A percentile compares a stretch with the other conserved stretches of the same genome.
phyloP scores from a whole-genome alignment of 805 yeast genomes.

The Yarrowia hollandica region DNA sequence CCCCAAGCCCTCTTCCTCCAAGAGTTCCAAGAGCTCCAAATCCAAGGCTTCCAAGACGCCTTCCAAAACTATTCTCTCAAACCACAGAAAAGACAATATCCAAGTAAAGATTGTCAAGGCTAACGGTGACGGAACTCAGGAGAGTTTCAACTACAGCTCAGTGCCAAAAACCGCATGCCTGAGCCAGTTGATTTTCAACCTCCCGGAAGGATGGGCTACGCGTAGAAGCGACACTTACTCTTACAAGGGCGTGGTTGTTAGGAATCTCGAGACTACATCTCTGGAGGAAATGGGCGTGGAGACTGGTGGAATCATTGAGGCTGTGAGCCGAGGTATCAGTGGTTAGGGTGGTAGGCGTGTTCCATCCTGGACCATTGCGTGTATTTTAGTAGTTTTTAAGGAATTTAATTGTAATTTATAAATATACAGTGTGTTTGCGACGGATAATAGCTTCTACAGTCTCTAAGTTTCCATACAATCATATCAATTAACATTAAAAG shows the following conservation, averaged over 20 bases:
- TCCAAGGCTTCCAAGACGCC: neutral
- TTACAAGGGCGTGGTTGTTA: neutral
- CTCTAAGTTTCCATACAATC: neutral
- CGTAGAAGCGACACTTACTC: neutral
- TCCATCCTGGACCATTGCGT: no score
- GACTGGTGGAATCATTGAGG: neutral
- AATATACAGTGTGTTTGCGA: neutral
- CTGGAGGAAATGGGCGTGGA: neutral
- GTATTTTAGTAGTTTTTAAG: constrained; percentile 9
- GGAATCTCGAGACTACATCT: neutral
- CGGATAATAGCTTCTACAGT: neutral
- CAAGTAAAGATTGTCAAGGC: neutral
- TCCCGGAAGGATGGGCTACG: neutral
- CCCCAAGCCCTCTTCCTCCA: neutral
- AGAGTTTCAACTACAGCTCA: neutral
- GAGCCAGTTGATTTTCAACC: constrained; percentile 8
- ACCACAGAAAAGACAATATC: neutral
- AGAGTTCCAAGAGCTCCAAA: neutral
- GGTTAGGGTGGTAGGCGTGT: no score
- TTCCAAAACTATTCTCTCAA: neutral
- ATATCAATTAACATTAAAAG: constrained; percentile 7
- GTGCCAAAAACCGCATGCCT: neutral
- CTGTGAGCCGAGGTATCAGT: neutral
- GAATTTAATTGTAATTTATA: constrained; percentile 1
- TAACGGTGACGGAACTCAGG: neutral